Evolutionary conservation across 768 basidiomycete species (phyloP), one percentile per base, ranked within the genome.

Genomic region (Exsudoporus frostii): DNA sequence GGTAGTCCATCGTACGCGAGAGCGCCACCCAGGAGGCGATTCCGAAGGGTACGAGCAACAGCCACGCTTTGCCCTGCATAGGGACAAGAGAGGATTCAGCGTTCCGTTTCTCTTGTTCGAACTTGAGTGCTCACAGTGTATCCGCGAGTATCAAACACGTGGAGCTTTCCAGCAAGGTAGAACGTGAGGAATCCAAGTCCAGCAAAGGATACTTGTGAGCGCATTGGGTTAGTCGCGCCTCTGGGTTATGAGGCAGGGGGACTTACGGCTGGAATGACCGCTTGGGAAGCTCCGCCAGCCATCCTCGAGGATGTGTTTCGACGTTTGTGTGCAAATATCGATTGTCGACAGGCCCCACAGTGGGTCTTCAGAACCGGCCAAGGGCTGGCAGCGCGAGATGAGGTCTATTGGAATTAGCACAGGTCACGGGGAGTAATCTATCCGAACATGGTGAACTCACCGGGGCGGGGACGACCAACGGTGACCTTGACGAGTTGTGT

Each of bases 231-330:
- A 57, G 45, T 38, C 7, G 5, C 19, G 10, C 11, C 19, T 32
- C 50, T n/a, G 11, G 24, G 3, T 15, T 6, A 32, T 10, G 10
- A 11, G 24, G 15, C 20, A 37, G 22, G 40, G 2, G 13, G 40
- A 72, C 87, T 51, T 71, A 94, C 92, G 55, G 62, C 90, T 92
- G 4, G 91, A 86, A 69, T 96, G 94, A 1, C 95, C 95, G 36
- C 89, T 92, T 5, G 88, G 88, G 71, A 98, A 97, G 64, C 92
- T 93, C 53, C 88, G 81, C 74, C 91, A 98, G 1, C 94, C 94
- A 66, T 96, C 88, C 25, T 79, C 76, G 45, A 93, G 68, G 15
- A 84, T 75, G 14, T 62, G 54, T 19, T 67, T 64, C 49, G 86
- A 74, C 9, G 82, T 75, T 63, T 87, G 86, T 0, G 91, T 90